Evolutionary conservation across 2,329 filamentous ascomycete species (phyloP).

Genomic region (Cladophialophora bantiana): DNA sequence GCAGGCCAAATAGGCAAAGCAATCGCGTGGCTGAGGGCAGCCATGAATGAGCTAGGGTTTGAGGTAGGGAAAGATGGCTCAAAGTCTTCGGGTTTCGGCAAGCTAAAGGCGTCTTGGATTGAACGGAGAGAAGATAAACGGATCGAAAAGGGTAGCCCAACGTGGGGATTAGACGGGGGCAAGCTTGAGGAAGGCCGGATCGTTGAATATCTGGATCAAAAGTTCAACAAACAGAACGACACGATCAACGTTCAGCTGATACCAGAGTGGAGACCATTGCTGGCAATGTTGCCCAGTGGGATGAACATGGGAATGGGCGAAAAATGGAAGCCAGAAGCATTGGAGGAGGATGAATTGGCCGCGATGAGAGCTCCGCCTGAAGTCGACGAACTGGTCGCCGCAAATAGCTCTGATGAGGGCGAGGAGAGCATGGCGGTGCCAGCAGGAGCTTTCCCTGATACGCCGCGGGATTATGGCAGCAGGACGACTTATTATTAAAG

Average conservation of each 20-base stretch:
- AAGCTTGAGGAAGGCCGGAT: conserved; percentile 83
- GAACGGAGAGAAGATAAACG: conserved; percentile 63
- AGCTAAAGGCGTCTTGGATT: conserved; percentile 37
- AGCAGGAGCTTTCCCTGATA: conserved; percentile 47
- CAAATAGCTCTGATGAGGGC: conserved; percentile 50
- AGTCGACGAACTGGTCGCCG: conserved; percentile 50
- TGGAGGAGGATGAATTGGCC: conserved; percentile 69
- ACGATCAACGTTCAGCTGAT: conserved; percentile 85
- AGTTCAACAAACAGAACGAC: conserved; percentile 93
- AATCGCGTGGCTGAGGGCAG: conserved; percentile 85
- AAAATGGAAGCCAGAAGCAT: conserved; percentile 66
- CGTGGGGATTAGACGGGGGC: conserved; percentile 85
- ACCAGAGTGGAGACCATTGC: conserved; percentile 72
- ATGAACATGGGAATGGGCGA: conserved; percentile 74
- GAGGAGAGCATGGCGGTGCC: conserved; percentile 42
- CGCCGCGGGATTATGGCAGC: conserved; percentile 35
- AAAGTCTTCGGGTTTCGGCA: conserved; percentile 38
- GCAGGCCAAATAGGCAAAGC: conserved; percentile 78
- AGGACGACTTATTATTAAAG: conserved; percentile 30
- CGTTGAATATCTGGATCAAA: conserved; percentile 82
- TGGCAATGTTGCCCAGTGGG: conserved; percentile 83
- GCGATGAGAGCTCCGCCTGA: conserved; percentile 65
- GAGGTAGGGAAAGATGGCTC: conserved; percentile 41
- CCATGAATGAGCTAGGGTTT: conserved; percentile 61
- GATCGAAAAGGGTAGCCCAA: conserved; percentile 68